Conservation (phyloP, 2,329 filamentous ascomycete species). For the Coniochaeta pulveracea region DNA sequence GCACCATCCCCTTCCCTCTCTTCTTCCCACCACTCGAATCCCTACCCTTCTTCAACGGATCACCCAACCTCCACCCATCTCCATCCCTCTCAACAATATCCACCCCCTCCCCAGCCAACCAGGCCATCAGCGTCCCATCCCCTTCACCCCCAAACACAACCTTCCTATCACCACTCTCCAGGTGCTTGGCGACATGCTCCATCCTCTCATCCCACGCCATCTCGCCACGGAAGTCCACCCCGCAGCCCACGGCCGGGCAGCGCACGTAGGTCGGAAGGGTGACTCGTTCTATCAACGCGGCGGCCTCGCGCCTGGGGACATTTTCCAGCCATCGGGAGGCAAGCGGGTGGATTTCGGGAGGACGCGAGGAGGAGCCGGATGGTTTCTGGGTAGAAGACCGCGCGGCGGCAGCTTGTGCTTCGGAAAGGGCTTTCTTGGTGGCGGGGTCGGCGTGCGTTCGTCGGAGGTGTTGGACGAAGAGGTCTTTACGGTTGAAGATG, state of each 20-base stretch:
- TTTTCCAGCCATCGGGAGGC: constrained; percentile 31
- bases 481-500: constrained; percentile 80
- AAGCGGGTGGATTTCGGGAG: not conserved
- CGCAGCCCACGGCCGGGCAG: constrained; percentile 55
- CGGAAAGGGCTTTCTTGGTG: constrained; percentile 19
- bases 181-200: constrained; percentile 77
- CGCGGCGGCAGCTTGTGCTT: too few relatives aligned
- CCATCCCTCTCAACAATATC: constrained; percentile 19
- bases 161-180: constrained; percentile 42
- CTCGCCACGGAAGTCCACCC: constrained; percentile 43
- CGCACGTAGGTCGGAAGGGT: constrained; percentile 45
- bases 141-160: constrained; percentile 26
- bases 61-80: constrained; percentile 22
- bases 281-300: constrained; percentile 51
- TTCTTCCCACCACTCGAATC: not conserved
- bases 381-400: constrained; percentile 22
- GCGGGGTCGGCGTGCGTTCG: constrained; percentile 64
- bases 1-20: not conserved
- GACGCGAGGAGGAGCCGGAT: not conserved
- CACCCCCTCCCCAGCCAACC: constrained; percentile 25
- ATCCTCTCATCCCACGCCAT: constrained; percentile 70
- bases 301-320: constrained; percentile 42
- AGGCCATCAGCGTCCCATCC: constrained; percentile 26
- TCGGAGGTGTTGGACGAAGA: constrained; percentile 79
- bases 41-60: constrained; percentile 12